Conservation (phyloP, 225 moss, liverwort and hornwort species). For the Polytrichum commune region DNA sequence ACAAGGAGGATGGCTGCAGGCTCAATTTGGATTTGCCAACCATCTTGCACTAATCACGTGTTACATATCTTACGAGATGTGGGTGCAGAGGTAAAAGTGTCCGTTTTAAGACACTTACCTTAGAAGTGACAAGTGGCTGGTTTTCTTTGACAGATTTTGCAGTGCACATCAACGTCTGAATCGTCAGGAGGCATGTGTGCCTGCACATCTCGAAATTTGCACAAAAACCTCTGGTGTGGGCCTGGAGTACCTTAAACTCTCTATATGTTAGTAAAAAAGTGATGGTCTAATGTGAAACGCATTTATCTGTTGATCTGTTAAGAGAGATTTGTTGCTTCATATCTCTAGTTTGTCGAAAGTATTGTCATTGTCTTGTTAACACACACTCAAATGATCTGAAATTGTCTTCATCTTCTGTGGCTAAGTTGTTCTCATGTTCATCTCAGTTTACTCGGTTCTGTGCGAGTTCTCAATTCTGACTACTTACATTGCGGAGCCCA, state of each 20-base stretch:
- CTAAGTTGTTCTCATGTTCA: background rate
- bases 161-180: conserved; percentile 39
- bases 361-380: background rate
- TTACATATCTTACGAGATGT: background rate
- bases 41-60: no score
- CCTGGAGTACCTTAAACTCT: background rate
- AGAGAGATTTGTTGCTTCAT: background rate
- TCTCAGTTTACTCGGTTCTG: conserved; percentile 42
- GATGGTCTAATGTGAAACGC: background rate
- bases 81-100: background rate
- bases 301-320: background rate
- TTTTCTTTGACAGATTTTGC: conserved; percentile 41
- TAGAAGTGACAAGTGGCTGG: background rate
- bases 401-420: background rate
- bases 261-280: no score
- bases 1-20: no score
- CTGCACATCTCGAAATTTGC: conserved; percentile 25
- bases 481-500: conserved; percentile 23
- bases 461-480: conserved; percentile 32
- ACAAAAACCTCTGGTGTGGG: conserved; percentile 36
- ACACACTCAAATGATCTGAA: background rate
- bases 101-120: background rate
- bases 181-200: conserved; percentile 38
- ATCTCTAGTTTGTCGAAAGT: background rate
- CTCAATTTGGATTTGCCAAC: no score